Evolutionary conservation across 139 green algal genomes (phyloP).

Genomic region (Tetradesmus obliquus): DNA sequence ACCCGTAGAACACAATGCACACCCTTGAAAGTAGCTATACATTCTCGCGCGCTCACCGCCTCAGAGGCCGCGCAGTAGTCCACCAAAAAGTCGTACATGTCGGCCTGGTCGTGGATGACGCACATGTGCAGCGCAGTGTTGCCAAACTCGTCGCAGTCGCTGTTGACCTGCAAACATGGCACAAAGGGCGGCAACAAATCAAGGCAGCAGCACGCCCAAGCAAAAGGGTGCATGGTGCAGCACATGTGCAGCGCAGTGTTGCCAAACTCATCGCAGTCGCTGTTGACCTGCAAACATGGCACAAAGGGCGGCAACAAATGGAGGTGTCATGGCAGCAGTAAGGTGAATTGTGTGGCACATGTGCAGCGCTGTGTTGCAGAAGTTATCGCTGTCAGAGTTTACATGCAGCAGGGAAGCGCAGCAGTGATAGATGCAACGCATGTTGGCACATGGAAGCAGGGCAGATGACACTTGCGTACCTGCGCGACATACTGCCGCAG

Average conservation of each 20-base stretch:
- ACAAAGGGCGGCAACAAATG: no score
- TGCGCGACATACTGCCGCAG: no score
- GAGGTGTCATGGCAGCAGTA: no score
- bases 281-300: conserved; percentile 46
- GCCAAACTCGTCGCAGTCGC: conserved; percentile 55
- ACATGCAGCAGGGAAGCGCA: no score
- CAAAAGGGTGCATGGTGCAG: background rate
- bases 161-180: conserved; percentile 47
- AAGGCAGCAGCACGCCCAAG: background rate
- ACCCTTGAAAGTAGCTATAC: background rate
- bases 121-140: conserved; percentile 55
- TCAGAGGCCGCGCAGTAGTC: conserved; percentile 59
- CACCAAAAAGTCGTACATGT: conserved; percentile 75
- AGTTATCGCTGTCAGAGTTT: no score
- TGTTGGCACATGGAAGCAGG: no score
- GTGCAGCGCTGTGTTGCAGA: no score
- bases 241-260: conserved; percentile 54
- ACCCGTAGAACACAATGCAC: background rate
- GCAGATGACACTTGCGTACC: no score
- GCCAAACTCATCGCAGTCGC: conserved; percentile 53
- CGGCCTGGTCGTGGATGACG: conserved; percentile 44
- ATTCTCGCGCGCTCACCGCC: background rate
- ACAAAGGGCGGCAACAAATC: background rate
- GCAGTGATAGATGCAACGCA: no score
- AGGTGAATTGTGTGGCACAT: no score